Percentiles rank a stretch among this genome's conserved stretches.
Evolutionary conservation across 2,329 filamentous ascomycete species (phyloP).

Genomic region (Emmonsiellopsis sp.): DNA sequence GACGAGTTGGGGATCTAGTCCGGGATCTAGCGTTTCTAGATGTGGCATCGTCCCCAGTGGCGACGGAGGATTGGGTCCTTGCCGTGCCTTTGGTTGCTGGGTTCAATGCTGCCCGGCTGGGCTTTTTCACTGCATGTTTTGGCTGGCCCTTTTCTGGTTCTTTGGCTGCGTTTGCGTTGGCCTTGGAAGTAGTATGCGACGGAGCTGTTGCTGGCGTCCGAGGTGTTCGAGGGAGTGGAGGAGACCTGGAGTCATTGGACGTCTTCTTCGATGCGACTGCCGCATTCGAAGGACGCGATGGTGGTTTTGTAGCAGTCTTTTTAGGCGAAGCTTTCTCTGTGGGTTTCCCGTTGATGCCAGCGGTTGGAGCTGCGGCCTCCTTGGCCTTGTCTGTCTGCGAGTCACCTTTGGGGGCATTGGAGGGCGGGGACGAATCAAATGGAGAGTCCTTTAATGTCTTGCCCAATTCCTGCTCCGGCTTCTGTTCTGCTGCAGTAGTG

Average conservation of each 20-base stretch:
- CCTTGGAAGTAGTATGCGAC: slow-evolving; percentile 14
- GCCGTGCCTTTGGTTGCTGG: slow-evolving; percentile 3
- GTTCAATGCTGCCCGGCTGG: slow-evolving; percentile 15
- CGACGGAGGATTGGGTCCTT: slow-evolving; percentile 4
- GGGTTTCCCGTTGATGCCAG: slow-evolving; percentile 10
- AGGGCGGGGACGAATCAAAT: slow-evolving; percentile 15
- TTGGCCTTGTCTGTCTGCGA: neutral
- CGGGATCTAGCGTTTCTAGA: slow-evolving; percentile 22
- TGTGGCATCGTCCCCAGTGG: slow-evolving; percentile 9
- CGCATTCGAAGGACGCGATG: slow-evolving; percentile 23
- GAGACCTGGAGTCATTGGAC: slow-evolving; percentile 14
- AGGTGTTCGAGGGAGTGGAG: slow-evolving; percentile 14
- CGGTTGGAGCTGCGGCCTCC: neutral
- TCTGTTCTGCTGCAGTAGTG: neutral
- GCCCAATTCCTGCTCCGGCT: slow-evolving; percentile 12
- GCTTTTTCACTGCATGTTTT: slow-evolving; percentile 23
- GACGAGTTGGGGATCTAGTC: slow-evolving; percentile 32
- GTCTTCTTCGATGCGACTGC: slow-evolving; percentile 16
- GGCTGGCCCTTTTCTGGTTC: slow-evolving; percentile 22
- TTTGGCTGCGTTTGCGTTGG: slow-evolving; percentile 12
- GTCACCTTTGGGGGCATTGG: slow-evolving; percentile 3
- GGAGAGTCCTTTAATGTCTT: slow-evolving; percentile 23
- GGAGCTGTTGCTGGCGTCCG: slow-evolving; percentile 10
- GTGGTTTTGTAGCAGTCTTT: slow-evolving; percentile 15
- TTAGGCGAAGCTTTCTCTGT: slow-evolving; percentile 5